Conservation (phyloP, 306 rosid genomes). For the Vicia faba region DNA sequence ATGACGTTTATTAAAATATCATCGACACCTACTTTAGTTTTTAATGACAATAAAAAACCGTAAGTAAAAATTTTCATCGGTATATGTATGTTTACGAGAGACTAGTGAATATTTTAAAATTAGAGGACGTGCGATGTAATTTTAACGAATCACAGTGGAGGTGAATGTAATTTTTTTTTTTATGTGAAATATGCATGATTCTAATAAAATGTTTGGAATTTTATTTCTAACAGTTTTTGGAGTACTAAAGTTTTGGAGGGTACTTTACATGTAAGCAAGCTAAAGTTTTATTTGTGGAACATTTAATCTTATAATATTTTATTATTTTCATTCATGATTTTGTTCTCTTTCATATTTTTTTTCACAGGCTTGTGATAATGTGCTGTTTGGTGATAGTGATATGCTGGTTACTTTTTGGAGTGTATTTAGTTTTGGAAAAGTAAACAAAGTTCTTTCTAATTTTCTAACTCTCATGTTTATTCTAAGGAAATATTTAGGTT, state of each 20-base stretch:
- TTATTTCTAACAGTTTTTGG: slow-evolving; percentile 56
- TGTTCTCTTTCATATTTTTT: neutral
- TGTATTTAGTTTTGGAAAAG: slow-evolving; percentile 64
- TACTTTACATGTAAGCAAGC: slow-evolving; percentile 56
- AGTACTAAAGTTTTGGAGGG: slow-evolving; percentile 44
- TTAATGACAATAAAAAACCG: too few relatives aligned
- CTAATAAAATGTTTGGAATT: slow-evolving; percentile 35
- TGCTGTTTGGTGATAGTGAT: slow-evolving; percentile 69
- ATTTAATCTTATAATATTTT: neutral
- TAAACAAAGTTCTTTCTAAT: slow-evolving; percentile 37
- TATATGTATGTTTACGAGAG: too few relatives aligned
- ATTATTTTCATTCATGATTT: slow-evolving; percentile 8
- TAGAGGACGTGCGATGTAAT: too few relatives aligned
- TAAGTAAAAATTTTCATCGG: too few relatives aligned
- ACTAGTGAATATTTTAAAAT: too few relatives aligned
- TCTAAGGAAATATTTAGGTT: neutral
- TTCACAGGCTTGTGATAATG: slow-evolving; percentile 55
- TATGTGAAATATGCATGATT: slow-evolving; percentile 4
- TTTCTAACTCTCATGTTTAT: slow-evolving; percentile 13
- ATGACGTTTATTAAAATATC: too few relatives aligned
- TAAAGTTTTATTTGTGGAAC: slow-evolving; percentile 2
- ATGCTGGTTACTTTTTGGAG: slow-evolving; percentile 71
- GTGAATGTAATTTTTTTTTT: neutral
- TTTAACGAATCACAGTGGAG: too few relatives aligned
- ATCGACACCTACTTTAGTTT: too few relatives aligned